These are phyloP conservation scores for Hanseniaspora thailandica DNA, from an alignment of 805 yeast genomes.

Conservation along the genomic window DNA sequence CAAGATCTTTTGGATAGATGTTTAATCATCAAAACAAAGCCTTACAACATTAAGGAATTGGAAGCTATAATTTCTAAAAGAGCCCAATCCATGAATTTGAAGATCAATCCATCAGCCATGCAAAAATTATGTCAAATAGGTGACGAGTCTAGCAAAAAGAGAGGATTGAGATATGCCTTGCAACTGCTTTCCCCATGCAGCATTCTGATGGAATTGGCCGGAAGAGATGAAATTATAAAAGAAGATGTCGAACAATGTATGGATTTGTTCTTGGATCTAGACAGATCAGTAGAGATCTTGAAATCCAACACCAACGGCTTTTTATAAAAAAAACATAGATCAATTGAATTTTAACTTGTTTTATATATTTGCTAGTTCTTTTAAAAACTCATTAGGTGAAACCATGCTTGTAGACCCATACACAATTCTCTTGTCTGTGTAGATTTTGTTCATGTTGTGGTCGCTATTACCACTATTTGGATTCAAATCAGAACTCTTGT, in stretches of 20 bases:
- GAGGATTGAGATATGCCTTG: slow-evolving; percentile 65
- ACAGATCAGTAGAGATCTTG: slow-evolving; percentile 63
- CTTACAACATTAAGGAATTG: slow-evolving; percentile 77
- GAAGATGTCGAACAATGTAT: slow-evolving; percentile 78
- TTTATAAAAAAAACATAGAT: neutral
- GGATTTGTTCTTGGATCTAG: slow-evolving; percentile 71
- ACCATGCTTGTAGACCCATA: slow-evolving; percentile 78
- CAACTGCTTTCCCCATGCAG: slow-evolving; percentile 88
- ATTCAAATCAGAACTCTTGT: slow-evolving; percentile 29
- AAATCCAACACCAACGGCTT: slow-evolving; percentile 20
- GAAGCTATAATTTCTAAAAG: slow-evolving; percentile 71
- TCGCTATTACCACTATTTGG: slow-evolving; percentile 19
- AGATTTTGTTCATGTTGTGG: neutral
- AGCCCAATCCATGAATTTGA: slow-evolving; percentile 62
- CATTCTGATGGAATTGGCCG: slow-evolving; percentile 60
- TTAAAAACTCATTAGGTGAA: slow-evolving; percentile 57
- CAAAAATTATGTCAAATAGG: slow-evolving; percentile 66
- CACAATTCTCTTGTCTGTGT: slow-evolving; percentile 31
- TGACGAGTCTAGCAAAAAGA: slow-evolving; percentile 43
- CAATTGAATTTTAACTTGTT: neutral
- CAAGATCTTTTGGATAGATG: slow-evolving; percentile 86
- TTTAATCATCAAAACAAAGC: slow-evolving; percentile 80
- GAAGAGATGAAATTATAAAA: slow-evolving; percentile 54
- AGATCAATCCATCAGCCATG: slow-evolving; percentile 56
- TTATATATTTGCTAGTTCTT: slow-evolving; percentile 52